A percentile compares a stretch with the other conserved stretches of the same genome.
Evolutionary conservation across 2,329 filamentous ascomycete genomes (phyloP).

Genomic region (Cladosporium sp.): DNA sequence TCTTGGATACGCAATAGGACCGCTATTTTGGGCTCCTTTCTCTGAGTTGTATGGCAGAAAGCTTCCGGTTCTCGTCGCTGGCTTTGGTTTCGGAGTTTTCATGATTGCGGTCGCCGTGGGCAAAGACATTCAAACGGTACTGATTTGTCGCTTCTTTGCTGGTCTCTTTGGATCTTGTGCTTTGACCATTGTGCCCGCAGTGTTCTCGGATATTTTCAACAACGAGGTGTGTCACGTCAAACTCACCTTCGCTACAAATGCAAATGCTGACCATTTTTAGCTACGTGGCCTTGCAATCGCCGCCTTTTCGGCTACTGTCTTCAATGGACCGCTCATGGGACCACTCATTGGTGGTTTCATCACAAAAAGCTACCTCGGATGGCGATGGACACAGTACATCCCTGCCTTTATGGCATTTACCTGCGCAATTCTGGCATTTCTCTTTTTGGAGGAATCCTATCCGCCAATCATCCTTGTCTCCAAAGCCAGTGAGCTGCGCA

Average conservation of each 20-base stretch:
- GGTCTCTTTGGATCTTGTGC: conserved; percentile 37
- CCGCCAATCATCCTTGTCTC: conserved; percentile 54
- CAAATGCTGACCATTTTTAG: not conserved
- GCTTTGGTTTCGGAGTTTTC: conserved; percentile 39
- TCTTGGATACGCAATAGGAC: conserved; percentile 35
- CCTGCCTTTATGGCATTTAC: conserved; percentile 54
- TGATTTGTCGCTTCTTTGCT: conserved; percentile 37
- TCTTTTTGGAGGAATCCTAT: conserved; percentile 57
- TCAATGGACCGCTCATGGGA: conserved; percentile 30
- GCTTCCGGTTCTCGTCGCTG: conserved; percentile 29
- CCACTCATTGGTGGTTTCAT: conserved; percentile 33
- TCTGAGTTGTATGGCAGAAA: conserved; percentile 37
- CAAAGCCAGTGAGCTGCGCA: conserved; percentile 52
- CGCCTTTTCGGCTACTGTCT: conserved; percentile 34
- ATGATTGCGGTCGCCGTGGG: conserved; percentile 43
- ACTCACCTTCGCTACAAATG: no score
- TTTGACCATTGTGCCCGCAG: conserved; percentile 45
- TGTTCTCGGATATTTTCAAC: conserved; percentile 40
- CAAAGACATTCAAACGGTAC: conserved; percentile 35
- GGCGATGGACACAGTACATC: conserved; percentile 51
- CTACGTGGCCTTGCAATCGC: conserved; percentile 31
- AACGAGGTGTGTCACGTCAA: conserved; percentile 20
- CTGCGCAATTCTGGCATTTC: conserved; percentile 44
- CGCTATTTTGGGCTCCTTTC: conserved; percentile 48
- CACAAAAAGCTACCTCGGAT: conserved; percentile 35